Evolutionary conservation across 2,329 filamentous ascomycete genomes (phyloP).

Genomic region (Alternaria gaisen): DNA sequence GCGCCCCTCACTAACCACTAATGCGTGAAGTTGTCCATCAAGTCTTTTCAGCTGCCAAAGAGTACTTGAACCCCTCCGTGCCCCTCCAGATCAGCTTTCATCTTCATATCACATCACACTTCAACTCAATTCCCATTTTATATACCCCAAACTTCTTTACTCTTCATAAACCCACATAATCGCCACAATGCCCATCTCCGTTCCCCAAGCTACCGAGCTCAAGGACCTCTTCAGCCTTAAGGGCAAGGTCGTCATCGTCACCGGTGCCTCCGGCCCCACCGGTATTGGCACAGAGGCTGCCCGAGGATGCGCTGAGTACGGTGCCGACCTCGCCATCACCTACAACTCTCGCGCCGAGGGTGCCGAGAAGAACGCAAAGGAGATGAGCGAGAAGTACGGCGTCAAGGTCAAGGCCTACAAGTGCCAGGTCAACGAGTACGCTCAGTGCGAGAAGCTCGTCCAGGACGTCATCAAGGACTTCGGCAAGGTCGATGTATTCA

Average conservation of each 20-base stretch:
- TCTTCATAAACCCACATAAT: slow-evolving; percentile 31
- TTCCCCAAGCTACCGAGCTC: slow-evolving; percentile 67
- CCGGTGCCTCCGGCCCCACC: slow-evolving; percentile 67
- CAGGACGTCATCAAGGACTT: slow-evolving; percentile 72
- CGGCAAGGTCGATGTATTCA: slow-evolving; percentile 72
- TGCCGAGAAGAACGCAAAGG: slow-evolving; percentile 72
- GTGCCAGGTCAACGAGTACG: slow-evolving; percentile 67
- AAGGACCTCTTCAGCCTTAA: slow-evolving; percentile 64
- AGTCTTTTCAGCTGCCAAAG: slow-evolving; percentile 24
- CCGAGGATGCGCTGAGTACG: slow-evolving; percentile 70
- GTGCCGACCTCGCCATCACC: slow-evolving; percentile 72
- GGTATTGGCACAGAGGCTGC: slow-evolving; percentile 75
- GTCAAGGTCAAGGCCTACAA: slow-evolving; percentile 75
- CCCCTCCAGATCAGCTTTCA: slow-evolving; percentile 22
- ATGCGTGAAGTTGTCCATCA: slow-evolving; percentile 30
- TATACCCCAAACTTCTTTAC: neutral
- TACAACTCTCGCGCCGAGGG: slow-evolving; percentile 69
- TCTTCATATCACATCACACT: slow-evolving; percentile 23
- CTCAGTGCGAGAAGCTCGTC: slow-evolving; percentile 65
- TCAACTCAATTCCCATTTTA: slow-evolving; percentile 11
- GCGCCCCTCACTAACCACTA: slow-evolving; percentile 42
- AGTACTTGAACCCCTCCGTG: slow-evolving; percentile 48
- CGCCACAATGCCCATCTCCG: slow-evolving; percentile 54
- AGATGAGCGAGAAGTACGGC: slow-evolving; percentile 67
- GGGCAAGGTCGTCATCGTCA: slow-evolving; percentile 63